Base-by-base conservation (phyloP, 805 yeast species). In the Wickerhamiella qilinensis region DNA sequence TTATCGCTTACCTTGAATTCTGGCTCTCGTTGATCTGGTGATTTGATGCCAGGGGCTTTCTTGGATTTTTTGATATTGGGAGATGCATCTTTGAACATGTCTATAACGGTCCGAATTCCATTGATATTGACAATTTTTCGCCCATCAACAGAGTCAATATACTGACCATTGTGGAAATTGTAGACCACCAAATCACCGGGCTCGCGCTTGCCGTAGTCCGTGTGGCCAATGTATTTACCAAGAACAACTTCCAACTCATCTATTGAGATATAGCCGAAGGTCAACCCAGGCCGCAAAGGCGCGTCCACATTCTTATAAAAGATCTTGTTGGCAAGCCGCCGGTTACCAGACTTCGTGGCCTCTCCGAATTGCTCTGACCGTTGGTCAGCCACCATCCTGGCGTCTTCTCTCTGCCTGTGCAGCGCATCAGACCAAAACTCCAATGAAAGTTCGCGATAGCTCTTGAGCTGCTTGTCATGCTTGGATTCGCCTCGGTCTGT, bases 111-210 rank as follows among this genome's bases (percentile, higher is more conserved):
- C 15, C 14, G 33, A 6, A 30, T 14, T 6, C 11, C 20, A 18
- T 30, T 11, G 20, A 18, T 18, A 17, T 30, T 30, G 33, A 11
- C 17, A 24, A 39, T 14, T 32, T 30, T 35, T 6, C n/a, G 36
- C 5, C 33, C 38, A n/a, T 35, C 19, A 20, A 19, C 15, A 4
- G 15, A 11, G 20, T 43, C 47, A 3, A 45, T 38, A 32, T 49
- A 49, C 16, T 31, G 20, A 28, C 44, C 45, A 17, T 40, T 33
- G 37, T 39, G 45, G 38, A 47, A 46, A 33, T 49, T 49, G 9
- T 42, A 25, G 11, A 46, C 37, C 9, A 48, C 27, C 5, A 50
- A 33, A 21, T 41, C 38, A 8, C 53, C 49, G 8, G 30, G 41
- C 16, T 38, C 17, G 34, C 40, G 43, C 14, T 24, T 33, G 2